Evolutionary conservation across 768 basidiomycete species (phyloP).

Genomic region (Leccinum arenicola): DNA sequence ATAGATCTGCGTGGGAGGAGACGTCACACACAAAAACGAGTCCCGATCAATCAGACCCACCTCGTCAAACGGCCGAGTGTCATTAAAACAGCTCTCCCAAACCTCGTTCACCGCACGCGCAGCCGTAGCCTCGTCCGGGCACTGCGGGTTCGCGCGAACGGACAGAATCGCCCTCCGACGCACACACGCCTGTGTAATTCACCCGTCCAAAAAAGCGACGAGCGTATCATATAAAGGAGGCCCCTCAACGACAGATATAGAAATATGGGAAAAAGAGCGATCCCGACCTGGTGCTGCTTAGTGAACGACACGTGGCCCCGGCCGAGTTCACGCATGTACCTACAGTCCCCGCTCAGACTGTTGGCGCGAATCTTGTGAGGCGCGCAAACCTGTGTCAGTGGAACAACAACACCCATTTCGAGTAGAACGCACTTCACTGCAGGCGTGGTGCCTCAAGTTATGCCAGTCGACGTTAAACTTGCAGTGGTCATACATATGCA

Average conservation of each 20-base stretch:
- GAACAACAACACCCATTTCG: neutral
- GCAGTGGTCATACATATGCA: slow-evolving; percentile 96
- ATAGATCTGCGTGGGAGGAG: slow-evolving; percentile 32
- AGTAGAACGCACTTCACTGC: slow-evolving; percentile 75
- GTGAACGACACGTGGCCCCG: slow-evolving; percentile 78
- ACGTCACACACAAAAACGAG: neutral
- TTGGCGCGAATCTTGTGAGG: slow-evolving; percentile 84
- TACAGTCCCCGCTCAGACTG: slow-evolving; percentile 90
- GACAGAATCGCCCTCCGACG: slow-evolving; percentile 83
- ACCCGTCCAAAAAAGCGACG: slow-evolving; percentile 8
- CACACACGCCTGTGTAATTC: slow-evolving; percentile 68
- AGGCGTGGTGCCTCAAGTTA: slow-evolving; percentile 91
- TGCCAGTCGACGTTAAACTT: slow-evolving; percentile 92
- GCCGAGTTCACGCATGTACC: slow-evolving; percentile 75
- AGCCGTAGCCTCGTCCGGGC: slow-evolving; percentile 71
- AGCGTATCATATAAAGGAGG: slow-evolving; percentile 1
- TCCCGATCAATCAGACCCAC: slow-evolving; percentile 38
- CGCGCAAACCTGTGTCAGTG: neutral
- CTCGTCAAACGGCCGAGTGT: slow-evolving; percentile 97
- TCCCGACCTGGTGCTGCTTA: slow-evolving; percentile 89
- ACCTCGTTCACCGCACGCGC: slow-evolving; percentile 93
- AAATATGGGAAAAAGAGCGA: slow-evolving; percentile 2
- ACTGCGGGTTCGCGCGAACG: slow-evolving; percentile 76
- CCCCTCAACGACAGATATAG: slow-evolving; percentile 12
- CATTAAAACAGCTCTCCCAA: slow-evolving; percentile 94